Evolutionary conservation across 1,284 basidiomycete genomes (phyloP).

Genomic region (Papiliotrema terrestris): DNA sequence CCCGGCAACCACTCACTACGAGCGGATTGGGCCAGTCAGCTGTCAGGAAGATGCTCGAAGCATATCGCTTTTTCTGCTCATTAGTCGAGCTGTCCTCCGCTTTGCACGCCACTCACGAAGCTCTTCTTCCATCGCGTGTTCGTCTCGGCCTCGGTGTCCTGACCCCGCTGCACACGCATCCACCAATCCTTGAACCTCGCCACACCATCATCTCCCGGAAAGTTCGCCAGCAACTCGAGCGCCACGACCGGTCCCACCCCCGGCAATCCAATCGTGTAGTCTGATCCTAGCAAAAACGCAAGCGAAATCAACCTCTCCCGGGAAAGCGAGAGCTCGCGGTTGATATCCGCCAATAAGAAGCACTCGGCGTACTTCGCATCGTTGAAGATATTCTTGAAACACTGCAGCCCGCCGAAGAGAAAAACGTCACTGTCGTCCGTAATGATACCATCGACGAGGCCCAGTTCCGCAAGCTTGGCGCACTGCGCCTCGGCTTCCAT

Average conservation of each 20-base stretch:
- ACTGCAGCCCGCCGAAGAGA: conserved; percentile 86
- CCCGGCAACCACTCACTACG: conserved; percentile 59
- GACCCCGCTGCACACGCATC: conserved; percentile 86
- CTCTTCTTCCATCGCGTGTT: conserved; percentile 70
- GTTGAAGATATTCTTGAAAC: conserved; percentile 99
- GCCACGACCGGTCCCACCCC: conserved; percentile 95
- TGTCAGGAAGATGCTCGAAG: conserved; percentile 67
- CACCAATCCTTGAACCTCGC: conserved; percentile 92
- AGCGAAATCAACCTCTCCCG: conserved; percentile 82
- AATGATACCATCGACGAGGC: conserved; percentile 93
- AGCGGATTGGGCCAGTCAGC: conserved; percentile 84
- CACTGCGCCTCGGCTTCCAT: conserved; percentile 99
- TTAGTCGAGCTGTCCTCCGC: neutral
- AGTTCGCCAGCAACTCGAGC: conserved; percentile 90
- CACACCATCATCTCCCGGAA: conserved; percentile 77
- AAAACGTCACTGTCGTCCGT: conserved; percentile 99
- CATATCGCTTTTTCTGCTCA: conserved; percentile 80
- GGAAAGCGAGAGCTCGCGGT: conserved; percentile 82
- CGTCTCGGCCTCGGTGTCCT: conserved; percentile 69
- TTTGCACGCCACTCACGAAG: conserved; percentile 62
- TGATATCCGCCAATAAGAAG: conserved; percentile 79
- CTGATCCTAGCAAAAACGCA: conserved; percentile 91
- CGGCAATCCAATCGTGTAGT: conserved; percentile 94
- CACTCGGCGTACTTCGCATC: conserved; percentile 98
- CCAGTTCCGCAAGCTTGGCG: conserved; percentile 78